Conservation (phyloP, 75 land plant species). For the Cupressus sempervirens region DNA sequence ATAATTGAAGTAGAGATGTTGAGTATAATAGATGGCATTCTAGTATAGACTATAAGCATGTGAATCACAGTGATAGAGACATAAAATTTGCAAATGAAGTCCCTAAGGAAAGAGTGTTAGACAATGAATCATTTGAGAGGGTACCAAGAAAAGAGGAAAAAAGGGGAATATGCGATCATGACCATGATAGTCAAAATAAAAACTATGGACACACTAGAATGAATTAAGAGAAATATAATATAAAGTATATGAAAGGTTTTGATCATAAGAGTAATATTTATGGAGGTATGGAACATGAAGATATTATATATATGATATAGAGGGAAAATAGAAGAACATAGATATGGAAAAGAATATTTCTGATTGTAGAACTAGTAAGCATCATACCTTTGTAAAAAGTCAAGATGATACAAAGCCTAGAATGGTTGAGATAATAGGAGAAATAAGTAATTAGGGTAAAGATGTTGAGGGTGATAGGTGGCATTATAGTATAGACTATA, state of each 20-base stretch:
- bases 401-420: conserved; percentile 3
- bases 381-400: no score
- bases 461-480: conserved; percentile 14
- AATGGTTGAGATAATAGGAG: neutral
- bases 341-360: neutral
- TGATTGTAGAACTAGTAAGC: conserved; percentile 8
- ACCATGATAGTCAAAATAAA: neutral
- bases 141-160: neutral
- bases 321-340: conserved; percentile 13
- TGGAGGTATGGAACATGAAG: conserved; percentile 1
- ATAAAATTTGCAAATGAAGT: no score
- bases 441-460: conserved; percentile 10
- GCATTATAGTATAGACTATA: no score
- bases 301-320: no score
- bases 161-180: conserved; percentile 6
- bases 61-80: no score
- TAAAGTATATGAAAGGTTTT: neutral
- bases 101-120: no score
- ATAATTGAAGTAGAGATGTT: no score
- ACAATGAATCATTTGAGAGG: neutral
- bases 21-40: no score
- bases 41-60: no score
- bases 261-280: neutral
- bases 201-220: neutral
- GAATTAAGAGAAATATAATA: neutral